Conservation (phyloP, 2,329 filamentous ascomycete genomes). For the Cadophora sp. region DNA sequence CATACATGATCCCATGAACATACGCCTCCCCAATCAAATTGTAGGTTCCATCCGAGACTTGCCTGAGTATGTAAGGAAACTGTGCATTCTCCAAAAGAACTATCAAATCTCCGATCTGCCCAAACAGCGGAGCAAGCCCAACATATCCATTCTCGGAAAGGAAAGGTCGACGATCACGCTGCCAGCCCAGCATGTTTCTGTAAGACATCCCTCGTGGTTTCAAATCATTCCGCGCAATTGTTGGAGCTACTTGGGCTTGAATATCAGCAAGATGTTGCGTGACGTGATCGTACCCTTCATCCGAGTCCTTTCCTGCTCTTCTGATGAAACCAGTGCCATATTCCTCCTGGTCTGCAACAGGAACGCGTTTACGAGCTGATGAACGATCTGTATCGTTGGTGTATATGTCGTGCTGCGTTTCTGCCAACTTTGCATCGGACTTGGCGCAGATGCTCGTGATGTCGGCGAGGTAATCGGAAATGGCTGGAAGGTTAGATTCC, state of each 20-base stretch:
- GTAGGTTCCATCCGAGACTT: neutral
- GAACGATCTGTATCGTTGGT: neutral
- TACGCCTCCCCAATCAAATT: slow-evolving; percentile 25
- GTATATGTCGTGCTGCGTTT: neutral
- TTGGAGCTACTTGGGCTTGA: neutral
- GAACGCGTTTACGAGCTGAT: slow-evolving; percentile 11
- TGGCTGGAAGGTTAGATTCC: neutral
- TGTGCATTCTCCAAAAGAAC: slow-evolving; percentile 18
- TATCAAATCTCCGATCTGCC: slow-evolving; percentile 13
- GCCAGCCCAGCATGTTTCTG: slow-evolving; percentile 21
- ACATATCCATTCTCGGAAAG: slow-evolving; percentile 20
- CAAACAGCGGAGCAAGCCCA: slow-evolving; percentile 6
- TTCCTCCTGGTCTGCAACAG: slow-evolving; percentile 26
- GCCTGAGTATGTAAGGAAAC: slow-evolving; percentile 22
- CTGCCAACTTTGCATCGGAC: slow-evolving; percentile 11
- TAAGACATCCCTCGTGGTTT: slow-evolving; percentile 4
- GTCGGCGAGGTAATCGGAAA: neutral
- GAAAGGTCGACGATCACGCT: slow-evolving; percentile 13
- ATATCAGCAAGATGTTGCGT: neutral
- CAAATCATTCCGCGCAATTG: neutral
- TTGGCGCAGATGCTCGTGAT: neutral
- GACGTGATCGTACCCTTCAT: neutral
- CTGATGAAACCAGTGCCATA: slow-evolving; percentile 18
- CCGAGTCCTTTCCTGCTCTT: neutral
- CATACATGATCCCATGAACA: slow-evolving; percentile 29